Conservation (phyloP, 129 eudicot genomes). For the Lactuca sativa region DNA sequence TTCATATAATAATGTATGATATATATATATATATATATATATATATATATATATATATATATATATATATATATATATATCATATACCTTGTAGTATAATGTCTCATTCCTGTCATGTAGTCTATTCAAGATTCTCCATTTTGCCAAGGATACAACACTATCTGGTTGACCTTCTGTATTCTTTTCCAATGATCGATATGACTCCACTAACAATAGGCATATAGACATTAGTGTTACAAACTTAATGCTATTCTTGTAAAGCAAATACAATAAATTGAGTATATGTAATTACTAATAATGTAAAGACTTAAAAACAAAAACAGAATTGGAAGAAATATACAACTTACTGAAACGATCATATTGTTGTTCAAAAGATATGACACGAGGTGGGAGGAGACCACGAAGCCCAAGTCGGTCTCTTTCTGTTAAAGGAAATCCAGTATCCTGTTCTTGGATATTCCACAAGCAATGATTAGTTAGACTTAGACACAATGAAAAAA, state of each 20-base stretch:
- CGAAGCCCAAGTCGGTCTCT: constrained; percentile 99
- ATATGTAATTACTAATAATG: not conserved
- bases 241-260: constrained; percentile 9
- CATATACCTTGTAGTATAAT: constrained; percentile 85
- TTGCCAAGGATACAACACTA: constrained; percentile 59
- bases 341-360: constrained; percentile 92
- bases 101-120: constrained; percentile 98
- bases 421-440: constrained; percentile 95
- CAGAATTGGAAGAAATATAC: constrained; percentile 2
- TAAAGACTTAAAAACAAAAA: not conserved
- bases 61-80: no score
- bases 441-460: constrained; percentile 61
- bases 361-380: constrained; percentile 94
- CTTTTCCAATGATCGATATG: constrained; percentile 85
- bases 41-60: no score
- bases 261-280: no score
- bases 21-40: no score
- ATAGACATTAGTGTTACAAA: constrained; percentile 21
- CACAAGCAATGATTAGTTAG: constrained; percentile 17
- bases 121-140: constrained; percentile 98
- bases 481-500: not conserved
- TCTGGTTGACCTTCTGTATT: constrained; percentile 79
- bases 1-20: not conserved
- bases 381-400: constrained; percentile 98
- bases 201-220: constrained; percentile 64